phyloP scores from a whole-genome alignment of 495 filamentous ascomycete genomes.

The Cercophora sp. region DNA sequence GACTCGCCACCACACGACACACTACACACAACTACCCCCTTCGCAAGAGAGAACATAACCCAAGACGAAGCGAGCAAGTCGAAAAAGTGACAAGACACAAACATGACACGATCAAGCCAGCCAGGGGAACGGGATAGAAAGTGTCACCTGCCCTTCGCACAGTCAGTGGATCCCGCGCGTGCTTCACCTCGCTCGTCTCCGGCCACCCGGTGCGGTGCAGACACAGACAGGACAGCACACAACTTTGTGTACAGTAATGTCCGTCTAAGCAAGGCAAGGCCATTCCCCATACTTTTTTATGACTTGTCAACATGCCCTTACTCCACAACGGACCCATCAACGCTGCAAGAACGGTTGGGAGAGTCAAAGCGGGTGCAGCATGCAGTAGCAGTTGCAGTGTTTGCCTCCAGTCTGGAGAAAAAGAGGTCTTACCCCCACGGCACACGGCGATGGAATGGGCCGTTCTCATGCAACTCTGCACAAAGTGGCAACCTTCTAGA shows the following conservation, averaged over 20 bases:
- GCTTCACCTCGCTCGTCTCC: no score
- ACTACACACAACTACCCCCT: neutral
- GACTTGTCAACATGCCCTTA: no score
- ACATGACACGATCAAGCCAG: neutral
- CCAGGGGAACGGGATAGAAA: slow-evolving; percentile 5
- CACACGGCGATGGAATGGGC: no score
- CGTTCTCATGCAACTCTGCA: neutral
- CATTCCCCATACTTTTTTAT: no score
- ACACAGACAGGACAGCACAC: slow-evolving; percentile 22
- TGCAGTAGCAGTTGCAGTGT: no score
- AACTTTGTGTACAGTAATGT: neutral
- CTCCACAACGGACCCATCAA: no score
- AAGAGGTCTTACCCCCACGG: no score
- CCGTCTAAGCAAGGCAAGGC: neutral
- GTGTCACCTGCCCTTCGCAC: neutral
- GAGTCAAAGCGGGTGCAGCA: no score
- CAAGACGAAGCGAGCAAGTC: neutral
- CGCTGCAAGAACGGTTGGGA: no score
- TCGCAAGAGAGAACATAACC: neutral
- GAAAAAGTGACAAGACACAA: neutral
- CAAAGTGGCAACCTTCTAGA: slow-evolving; percentile 26
- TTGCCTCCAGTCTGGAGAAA: no score
- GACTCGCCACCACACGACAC: neutral
- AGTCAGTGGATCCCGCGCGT: neutral
- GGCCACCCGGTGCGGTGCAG: slow-evolving; percentile 13